Evolutionary conservation across 305 asterid species (phyloP).

Genomic region (Fraxinus velutina): DNA sequence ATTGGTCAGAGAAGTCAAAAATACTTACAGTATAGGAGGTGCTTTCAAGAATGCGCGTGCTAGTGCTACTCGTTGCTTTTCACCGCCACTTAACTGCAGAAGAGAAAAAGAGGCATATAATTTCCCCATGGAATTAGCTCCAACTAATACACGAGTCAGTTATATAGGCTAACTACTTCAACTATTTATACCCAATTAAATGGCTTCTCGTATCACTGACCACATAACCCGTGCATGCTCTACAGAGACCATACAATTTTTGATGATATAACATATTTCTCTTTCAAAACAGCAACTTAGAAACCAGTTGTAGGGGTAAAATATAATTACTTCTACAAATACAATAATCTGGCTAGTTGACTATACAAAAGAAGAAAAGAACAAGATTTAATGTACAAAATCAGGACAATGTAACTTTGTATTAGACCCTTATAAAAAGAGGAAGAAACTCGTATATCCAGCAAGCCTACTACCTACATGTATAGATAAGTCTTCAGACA

Average conservation of each 20-base stretch:
- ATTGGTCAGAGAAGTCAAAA: conserved; percentile 2
- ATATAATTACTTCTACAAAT: conserved; percentile 9
- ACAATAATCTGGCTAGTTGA: not conserved
- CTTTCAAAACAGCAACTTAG: not conserved
- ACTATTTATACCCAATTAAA: conserved; percentile 7
- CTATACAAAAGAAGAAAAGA: not conserved
- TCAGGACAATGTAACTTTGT: not conserved
- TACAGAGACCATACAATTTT: conserved; percentile 3
- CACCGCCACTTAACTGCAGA: conserved; percentile 96
- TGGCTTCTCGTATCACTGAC: not conserved
- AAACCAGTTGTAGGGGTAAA: not conserved
- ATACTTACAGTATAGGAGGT: conserved; percentile 78
- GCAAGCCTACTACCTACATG: not conserved
- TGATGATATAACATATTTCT: conserved; percentile 7
- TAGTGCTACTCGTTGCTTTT: conserved; percentile 93
- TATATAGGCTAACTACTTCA: conserved; percentile 10
- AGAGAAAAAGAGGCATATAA: conserved; percentile 19
- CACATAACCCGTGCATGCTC: not conserved
- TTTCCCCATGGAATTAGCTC: not conserved
- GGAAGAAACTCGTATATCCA: not conserved
- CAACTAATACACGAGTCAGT: conserved; percentile 10
- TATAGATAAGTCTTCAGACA: not conserved
- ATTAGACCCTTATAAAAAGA: not conserved
- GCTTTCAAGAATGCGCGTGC: conserved; percentile 98
- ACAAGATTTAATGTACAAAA: not conserved